Conservation (phyloP, 805 yeast species). For the Metahyphopichia silvanorum region DNA sequence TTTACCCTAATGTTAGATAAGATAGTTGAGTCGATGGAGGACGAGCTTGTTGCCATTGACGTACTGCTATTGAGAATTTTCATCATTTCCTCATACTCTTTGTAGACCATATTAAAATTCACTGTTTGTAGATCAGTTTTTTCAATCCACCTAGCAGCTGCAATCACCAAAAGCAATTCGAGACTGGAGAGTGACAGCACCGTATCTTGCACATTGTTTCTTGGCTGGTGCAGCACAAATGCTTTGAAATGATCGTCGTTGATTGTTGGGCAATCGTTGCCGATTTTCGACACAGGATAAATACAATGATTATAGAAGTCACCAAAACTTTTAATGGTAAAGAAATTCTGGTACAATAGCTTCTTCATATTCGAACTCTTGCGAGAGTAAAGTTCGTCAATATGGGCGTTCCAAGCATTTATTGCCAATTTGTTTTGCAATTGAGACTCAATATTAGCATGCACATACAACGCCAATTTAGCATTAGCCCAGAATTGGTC, state of each 20-base stretch:
- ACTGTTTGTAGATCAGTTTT: constrained; percentile 57
- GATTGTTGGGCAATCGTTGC: constrained; percentile 18
- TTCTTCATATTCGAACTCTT: constrained; percentile 12
- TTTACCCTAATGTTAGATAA: constrained; percentile 30
- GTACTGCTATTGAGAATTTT: constrained; percentile 39
- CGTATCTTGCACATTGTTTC: constrained; percentile 23
- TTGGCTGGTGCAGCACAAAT: constrained; percentile 18
- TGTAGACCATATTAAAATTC: constrained; percentile 73
- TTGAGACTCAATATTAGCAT: constrained; percentile 13
- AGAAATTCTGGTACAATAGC: constrained; percentile 38
- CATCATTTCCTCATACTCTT: constrained; percentile 65
- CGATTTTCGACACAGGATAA: constrained; percentile 37
- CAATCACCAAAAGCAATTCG: constrained; percentile 67
- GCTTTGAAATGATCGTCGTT: constrained; percentile 19
- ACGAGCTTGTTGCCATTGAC: constrained; percentile 20
- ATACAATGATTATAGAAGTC: constrained; percentile 43
- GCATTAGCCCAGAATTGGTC: constrained; percentile 53
- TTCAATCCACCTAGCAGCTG: constrained; percentile 69
- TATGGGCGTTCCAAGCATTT: constrained; percentile 42
- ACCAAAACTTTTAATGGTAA: constrained; percentile 57
- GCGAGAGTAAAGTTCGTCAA: constrained; percentile 29
- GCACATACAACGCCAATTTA: constrained; percentile 37
- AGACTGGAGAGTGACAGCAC: constrained; percentile 53
- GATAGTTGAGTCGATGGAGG: constrained; percentile 35
- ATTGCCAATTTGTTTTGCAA: constrained; percentile 19